A percentile compares a stretch with the other conserved stretches of the same genome.
Conservation (phyloP, 2,329 filamentous ascomycete species). For the Colletotrichum plurivorum region DNA sequence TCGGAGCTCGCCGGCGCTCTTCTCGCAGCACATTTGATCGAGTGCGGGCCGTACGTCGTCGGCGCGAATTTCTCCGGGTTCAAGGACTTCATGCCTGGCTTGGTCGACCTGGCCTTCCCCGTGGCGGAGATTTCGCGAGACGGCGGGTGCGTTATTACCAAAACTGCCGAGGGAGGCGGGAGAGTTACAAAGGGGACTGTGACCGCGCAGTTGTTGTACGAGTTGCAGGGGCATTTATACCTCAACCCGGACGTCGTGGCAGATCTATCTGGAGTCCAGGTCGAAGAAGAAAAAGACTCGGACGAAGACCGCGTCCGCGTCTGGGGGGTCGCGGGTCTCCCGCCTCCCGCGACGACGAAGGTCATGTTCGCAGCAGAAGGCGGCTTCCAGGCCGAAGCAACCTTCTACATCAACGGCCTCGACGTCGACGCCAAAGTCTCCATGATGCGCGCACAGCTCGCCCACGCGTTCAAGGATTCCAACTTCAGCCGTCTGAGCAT, state of each 20-base stretch:
- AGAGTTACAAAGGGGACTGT: constrained; percentile 53
- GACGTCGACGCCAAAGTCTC: constrained; percentile 42
- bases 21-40: constrained; percentile 64
- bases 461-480: constrained; percentile 44
- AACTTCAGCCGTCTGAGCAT: constrained; percentile 55
- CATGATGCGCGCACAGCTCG: constrained; percentile 45
- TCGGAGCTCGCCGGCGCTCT: constrained; percentile 62
- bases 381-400: constrained; percentile 60
- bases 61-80: constrained; percentile 67
- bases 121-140: constrained; percentile 63
- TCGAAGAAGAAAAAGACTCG: constrained; percentile 50
- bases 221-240: constrained; percentile 63
- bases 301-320: constrained; percentile 54
- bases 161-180: constrained; percentile 48
- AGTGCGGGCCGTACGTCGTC: constrained; percentile 65
- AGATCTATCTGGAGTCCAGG: constrained; percentile 50
- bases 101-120: constrained; percentile 58
- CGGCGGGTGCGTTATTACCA: constrained; percentile 60
- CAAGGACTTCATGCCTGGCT: constrained; percentile 46
- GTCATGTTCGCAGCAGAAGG: constrained; percentile 64
- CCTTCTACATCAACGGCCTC: constrained; percentile 37
- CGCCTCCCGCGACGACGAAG: constrained; percentile 66
- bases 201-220: constrained; percentile 64
- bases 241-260: constrained; percentile 64
- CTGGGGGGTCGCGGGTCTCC: constrained; percentile 55